Evolutionary conservation across 371 early-diverging fungal species (phyloP), one percentile per base, ranked within the genome.

Genomic region (Rhizopus microsporus): DNA sequence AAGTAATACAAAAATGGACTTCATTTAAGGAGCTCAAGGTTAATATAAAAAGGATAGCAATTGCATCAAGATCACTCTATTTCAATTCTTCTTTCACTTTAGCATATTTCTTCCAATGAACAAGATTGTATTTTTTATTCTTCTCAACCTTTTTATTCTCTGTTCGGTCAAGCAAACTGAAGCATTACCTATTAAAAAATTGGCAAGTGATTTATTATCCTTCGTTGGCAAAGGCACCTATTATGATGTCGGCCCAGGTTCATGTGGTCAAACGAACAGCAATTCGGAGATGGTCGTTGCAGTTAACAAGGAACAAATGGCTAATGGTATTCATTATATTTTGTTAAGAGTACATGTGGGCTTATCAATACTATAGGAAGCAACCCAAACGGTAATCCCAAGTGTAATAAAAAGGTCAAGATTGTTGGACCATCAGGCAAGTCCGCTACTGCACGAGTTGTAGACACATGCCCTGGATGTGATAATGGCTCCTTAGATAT

Each of bases 261-360:
- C 74, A 9, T 74, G 74, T 48, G 74, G 74, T 16, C 33, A 65
- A 23, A 58, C 54, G 2, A 60, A 66, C 37, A 40, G 44, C 4
- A 64, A 69, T 48, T 46, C 61, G 32, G 74, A 74, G 35, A 30
- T 67, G 38, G 68, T 74, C 12, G 67, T 64, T 31, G 74, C 74
- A 3, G 40, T 74, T 3, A 69, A 67, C 40, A 15, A 30, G 17
- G 43, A 47, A 7, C 70, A 69, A 51, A 74, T 74, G 74, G 42
- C 61, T 15, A 67, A 65, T 57, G 70, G 70, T 67, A 37, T 10
- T 23, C 23, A 23, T 23, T 23, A 23, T 23, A 23, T 23, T 23
- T 23, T 23, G 23, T 23, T 23, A 49, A 31, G 23, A 2, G 38
- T 37, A 5, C 10, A 7, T 37, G 6, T 5, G 2, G 38, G 13